Percentiles rank a stretch among this genome's conserved stretches.
Evolutionary conservation across 2,329 filamentous ascomycete genomes (phyloP).

Genomic region (Diaporthe citrichinensis): DNA sequence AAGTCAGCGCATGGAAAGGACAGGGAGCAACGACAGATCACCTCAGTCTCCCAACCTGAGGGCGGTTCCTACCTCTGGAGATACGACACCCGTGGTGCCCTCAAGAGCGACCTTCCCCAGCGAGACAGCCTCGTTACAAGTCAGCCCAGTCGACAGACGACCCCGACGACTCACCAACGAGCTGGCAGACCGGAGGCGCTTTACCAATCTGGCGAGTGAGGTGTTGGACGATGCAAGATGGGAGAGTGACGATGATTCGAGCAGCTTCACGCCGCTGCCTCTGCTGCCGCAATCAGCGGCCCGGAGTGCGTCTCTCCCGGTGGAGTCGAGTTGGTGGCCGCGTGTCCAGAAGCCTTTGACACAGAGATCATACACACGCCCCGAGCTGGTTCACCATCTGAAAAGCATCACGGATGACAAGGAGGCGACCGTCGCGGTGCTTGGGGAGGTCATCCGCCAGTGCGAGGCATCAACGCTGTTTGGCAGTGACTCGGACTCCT

Average conservation of each 20-base stretch:
- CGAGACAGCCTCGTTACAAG: slow-evolving; percentile 13
- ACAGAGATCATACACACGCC: slow-evolving; percentile 15
- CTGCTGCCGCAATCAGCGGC: not conserved
- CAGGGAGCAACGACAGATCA: slow-evolving; percentile 31
- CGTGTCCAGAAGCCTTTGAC: slow-evolving; percentile 29
- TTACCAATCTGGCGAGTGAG: slow-evolving; percentile 19
- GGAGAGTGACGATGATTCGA: slow-evolving; percentile 24
- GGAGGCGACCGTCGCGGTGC: slow-evolving; percentile 45
- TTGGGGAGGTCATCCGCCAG: slow-evolving; percentile 53
- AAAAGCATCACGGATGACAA: slow-evolving; percentile 22
- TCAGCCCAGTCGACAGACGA: slow-evolving; percentile 18
- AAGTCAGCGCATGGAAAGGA: slow-evolving; percentile 33
- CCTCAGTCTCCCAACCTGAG: slow-evolving; percentile 12
- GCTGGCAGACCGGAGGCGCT: slow-evolving; percentile 22
- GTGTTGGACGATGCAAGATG: slow-evolving; percentile 15
- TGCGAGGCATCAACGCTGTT: slow-evolving; percentile 51
- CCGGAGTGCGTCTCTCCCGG: not conserved
- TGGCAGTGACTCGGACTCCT: slow-evolving; percentile 42
- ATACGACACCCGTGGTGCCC: slow-evolving; percentile 8
- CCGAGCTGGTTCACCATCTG: slow-evolving; percentile 36
- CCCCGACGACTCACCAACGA: slow-evolving; percentile 35
- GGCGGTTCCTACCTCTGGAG: not conserved
- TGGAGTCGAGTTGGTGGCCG: slow-evolving; percentile 17
- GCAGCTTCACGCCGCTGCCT: slow-evolving; percentile 37
- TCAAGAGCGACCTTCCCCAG: slow-evolving; percentile 15